Percentiles rank a stretch among this genome's conserved stretches.
Evolutionary conservation across 805 yeast genomes (phyloP).

Genomic region (Zygosaccharomyces lentus): DNA sequence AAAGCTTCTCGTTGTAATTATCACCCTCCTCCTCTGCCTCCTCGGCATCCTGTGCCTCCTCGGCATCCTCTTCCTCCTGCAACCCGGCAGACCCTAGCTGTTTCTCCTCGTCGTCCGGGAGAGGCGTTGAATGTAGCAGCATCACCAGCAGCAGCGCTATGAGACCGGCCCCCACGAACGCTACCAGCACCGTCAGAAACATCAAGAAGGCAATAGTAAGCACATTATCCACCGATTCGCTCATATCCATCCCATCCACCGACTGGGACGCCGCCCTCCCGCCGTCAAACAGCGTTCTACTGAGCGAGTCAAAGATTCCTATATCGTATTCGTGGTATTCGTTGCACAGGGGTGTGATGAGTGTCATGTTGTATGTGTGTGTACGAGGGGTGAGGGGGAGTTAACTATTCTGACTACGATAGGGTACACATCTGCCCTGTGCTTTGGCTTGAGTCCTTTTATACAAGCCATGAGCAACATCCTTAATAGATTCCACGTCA

Average conservation of each 20-base stretch:
- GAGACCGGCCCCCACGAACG: conserved; percentile 10
- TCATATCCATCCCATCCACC: conserved; percentile 1
- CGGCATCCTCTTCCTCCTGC: background rate
- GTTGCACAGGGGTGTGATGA: conserved; percentile 9
- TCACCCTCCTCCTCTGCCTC: background rate
- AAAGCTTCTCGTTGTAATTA: conserved; percentile 1
- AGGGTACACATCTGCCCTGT: background rate
- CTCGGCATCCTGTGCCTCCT: no score
- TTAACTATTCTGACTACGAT: background rate
- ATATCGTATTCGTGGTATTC: conserved; percentile 12
- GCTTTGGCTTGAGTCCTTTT: background rate
- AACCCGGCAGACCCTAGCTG: conserved; percentile 2
- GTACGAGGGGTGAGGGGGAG: conserved; percentile 1
- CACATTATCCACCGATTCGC: conserved; percentile 12
- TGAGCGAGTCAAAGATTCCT: conserved; percentile 11
- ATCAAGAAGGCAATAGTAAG: conserved; percentile 11
- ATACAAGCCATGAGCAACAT: background rate
- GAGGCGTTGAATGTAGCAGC: background rate
- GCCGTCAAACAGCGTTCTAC: conserved; percentile 2
- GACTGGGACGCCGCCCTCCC: background rate
- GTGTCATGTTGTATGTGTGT: background rate
- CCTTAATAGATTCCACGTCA: background rate
- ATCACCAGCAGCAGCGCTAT: conserved; percentile 7
- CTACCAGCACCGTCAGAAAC: conserved; percentile 11
- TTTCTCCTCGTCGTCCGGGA: conserved; percentile 11